Evolutionary conservation across 1,139 yeast genomes (phyloP), one percentile per base, ranked within the genome.

Genomic region (Kurtzmaniella natalensis): DNA sequence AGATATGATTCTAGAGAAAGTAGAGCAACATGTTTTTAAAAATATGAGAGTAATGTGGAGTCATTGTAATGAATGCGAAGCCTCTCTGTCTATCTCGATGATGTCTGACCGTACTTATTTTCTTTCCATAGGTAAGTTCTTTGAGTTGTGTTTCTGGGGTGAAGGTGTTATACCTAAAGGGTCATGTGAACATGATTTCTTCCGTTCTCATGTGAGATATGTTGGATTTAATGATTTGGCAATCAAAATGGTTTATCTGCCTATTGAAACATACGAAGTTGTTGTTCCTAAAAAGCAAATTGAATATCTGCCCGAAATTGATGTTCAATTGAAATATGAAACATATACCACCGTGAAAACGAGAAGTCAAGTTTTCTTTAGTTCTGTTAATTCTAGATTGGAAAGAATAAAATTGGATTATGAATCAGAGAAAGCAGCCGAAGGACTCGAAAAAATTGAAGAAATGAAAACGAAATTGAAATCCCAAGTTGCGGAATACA

Each of bases 51-150:
- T 88, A 32, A 82, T 89, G 70, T 94, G 98, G 98, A 85, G 95
- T 53, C 79, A 76, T 44, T 94, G 99, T 57, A 85, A 82, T 38
- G 70, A 68, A 34, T 94, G 99, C 54, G 74, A 78, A 14, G 73
- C 70, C 30, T 70, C 83, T 0, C 81, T 95, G 3, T 94, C 96
- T 0, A 79, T 85, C 10, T 63, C 80, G 17, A 85, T 87, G n/a
- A 78, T 94, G 83, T 83, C 86, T 46, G 92, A 87, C 35, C 82
- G 81, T 19, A 81, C 96, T 0, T 89, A 94, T 81, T 87, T 82
- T 50, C 80, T 81, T 43, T 89, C 97, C 0, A 79, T 94, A 54
- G 98, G 98, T 0, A 94, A 92, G 51, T 94, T 85, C 50, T 65
- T 94, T 30, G 97, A 94, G 57, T 61, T 89, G 18, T 69, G 83